Percentiles rank a stretch among this genome's conserved stretches.
These are phyloP conservation scores for Castanea sativa DNA, from an alignment of 306 rosid species.

Conservation along the genomic window DNA sequence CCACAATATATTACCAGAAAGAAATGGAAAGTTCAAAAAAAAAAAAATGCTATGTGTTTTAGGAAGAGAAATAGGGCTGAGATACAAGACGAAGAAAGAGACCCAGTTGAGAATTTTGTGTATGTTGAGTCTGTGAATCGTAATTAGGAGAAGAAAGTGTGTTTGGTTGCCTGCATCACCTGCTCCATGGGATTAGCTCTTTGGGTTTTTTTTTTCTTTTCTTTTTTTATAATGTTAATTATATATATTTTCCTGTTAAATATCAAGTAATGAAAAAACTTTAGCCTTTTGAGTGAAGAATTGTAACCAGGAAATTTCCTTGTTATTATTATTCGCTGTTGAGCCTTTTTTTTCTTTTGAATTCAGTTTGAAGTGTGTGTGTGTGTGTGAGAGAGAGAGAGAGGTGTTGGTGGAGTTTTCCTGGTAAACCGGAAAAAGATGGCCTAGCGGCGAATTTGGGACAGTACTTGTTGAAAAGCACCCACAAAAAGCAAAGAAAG, in stretches of 20 bases:
- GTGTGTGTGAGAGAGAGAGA: neutral
- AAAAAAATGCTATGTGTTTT: neutral
- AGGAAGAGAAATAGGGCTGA: neutral
- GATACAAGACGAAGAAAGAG: constrained; percentile 21
- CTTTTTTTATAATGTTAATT: neutral
- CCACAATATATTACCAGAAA: neutral
- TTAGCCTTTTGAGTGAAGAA: constrained; percentile 23
- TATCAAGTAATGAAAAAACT: constrained; percentile 1
- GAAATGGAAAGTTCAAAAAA: neutral
- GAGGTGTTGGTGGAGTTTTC: neutral
- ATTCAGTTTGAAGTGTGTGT: neutral
- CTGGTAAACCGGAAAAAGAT: neutral
- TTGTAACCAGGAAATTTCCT: neutral
- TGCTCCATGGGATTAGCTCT: constrained; percentile 47
- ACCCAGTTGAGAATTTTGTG: constrained; percentile 21
- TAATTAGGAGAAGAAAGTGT: constrained; percentile 17
- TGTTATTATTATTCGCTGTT: neutral
- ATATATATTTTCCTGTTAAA: neutral
- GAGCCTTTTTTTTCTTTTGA: neutral
- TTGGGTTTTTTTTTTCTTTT: neutral
- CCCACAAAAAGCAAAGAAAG: neutral
- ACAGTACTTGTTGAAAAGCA: neutral
- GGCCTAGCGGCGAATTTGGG: neutral
- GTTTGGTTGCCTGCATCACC: constrained; percentile 30
- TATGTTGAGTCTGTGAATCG: constrained; percentile 32